These are phyloP conservation scores for Arthroderma sp. DNA, from an alignment of 2,329 filamentous ascomycete genomes.

Conservation along the genomic window DNA sequence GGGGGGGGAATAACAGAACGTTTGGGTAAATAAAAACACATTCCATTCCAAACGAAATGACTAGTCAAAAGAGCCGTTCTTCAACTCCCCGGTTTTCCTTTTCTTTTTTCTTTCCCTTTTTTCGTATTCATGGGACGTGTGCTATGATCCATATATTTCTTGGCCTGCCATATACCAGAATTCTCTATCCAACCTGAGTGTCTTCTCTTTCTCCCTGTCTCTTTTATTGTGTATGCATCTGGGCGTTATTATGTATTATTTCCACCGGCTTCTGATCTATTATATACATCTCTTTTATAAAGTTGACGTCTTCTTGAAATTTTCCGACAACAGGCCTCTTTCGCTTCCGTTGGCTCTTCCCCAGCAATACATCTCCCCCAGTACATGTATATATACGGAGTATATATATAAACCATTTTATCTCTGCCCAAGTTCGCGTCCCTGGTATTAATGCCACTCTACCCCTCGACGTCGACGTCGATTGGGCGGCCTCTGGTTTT, in stretches of 20 bases:
- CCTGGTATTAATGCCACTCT: background rate
- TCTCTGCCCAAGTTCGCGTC: background rate
- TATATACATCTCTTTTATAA: background rate
- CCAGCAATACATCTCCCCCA: background rate
- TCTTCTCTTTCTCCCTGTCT: background rate
- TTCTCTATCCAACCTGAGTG: background rate
- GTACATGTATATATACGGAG: background rate
- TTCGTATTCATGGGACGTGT: background rate
- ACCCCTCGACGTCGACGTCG: background rate
- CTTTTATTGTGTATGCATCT: background rate
- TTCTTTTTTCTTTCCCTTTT: background rate
- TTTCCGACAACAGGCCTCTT: background rate
- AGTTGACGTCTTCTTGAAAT: background rate
- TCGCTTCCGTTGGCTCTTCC: background rate
- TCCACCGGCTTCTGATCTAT: background rate
- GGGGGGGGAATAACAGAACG: background rate
- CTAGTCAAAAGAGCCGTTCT: background rate
- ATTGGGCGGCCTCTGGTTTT: too few species aligned
- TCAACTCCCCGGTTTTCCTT: background rate
- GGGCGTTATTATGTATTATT: slow-evolving; percentile 2
- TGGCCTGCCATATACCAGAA: slow-evolving; percentile 1
- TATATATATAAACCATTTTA: background rate
- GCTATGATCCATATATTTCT: background rate
- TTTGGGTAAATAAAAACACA: background rate
- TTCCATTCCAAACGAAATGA: background rate